Base-by-base conservation (phyloP, 805 yeast genomes). In the Suhomyces sp. region DNA sequence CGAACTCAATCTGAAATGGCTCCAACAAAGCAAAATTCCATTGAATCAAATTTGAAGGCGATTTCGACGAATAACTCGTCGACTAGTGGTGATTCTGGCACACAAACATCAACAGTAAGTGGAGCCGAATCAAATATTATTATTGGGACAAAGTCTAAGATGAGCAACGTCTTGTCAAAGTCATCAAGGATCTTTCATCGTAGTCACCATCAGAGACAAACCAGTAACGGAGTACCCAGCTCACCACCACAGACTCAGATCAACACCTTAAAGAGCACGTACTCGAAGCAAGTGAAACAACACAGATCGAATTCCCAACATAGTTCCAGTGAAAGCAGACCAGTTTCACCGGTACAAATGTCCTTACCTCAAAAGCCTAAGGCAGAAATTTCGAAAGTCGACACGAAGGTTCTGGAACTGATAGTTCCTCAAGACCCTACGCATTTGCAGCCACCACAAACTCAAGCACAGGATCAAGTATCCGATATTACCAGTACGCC, bases 231-330 rank as follows among this genome's bases (percentile, higher is more conserved):
- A 15, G 15, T 44, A 14, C 27, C 41, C 11, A 37, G 25, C 10
- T 22, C 31, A 7, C 33, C 38, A 5, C 19, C 28, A 17, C 18
- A 40, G 2, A 30, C 32, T 5, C 35, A 35, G 33, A 44, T 25
- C 38, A 44, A 35, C 41, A 56, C 38, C 23, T 43, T 49, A n/a
- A 49, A 54, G 19, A 48, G 56, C 31, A 47, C 65, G 2, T 64
- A 65, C 43, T 53, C 61, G 3, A 52, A 51, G 20, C 68, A 60
- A 21, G 60, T 61, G 12, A 60, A 51, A 35, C 58, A 57, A 28
- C 50, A 53, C 39, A 42, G 68, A n/a, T 54, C 65, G 3, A 58
- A 53, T 32, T 52, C 60, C 1, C 33, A 28, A 20, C 31, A 36
- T 12, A 29, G 37, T 7, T 24, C 28, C 17, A 33, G n/a, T 29